These are phyloP conservation scores for Plasmodium cynomolgi DNA, from an alignment of 169 alveolate species.

Conservation along the genomic window DNA sequence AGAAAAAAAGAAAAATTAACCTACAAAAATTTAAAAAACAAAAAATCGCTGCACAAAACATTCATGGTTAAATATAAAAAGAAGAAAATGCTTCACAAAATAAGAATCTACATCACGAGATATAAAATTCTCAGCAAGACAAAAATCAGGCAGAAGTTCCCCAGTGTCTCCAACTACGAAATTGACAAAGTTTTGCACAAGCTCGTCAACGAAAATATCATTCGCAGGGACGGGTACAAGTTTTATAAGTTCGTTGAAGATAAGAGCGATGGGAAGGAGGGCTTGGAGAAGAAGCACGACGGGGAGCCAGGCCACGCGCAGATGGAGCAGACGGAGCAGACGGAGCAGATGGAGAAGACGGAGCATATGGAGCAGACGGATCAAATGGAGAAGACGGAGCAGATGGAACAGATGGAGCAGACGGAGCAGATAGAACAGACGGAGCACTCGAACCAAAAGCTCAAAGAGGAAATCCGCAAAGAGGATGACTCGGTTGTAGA, in stretches of 20 bases:
- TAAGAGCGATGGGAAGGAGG: neutral
- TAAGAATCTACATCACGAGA: conserved; percentile 24
- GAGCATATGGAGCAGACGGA: neutral
- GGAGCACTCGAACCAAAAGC: neutral
- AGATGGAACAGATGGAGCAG: neutral
- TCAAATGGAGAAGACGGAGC: too few species aligned
- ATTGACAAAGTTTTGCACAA: conserved; percentile 35
- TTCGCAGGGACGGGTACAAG: conserved; percentile 4
- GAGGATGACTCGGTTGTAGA: neutral
- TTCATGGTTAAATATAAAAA: conserved; percentile 18
- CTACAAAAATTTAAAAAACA: neutral
- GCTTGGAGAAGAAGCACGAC: neutral
- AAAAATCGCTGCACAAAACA: neutral
- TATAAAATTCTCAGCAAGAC: conserved; percentile 36
- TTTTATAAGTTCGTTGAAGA: conserved; percentile 21
- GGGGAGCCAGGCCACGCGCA: neutral
- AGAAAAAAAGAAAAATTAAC: neutral
- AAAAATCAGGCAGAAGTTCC: conserved; percentile 18
- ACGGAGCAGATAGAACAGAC: neutral
- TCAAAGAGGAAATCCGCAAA: neutral
- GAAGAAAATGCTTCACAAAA: conserved; percentile 1
- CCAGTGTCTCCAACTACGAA: conserved; percentile 32
- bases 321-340: neutral
- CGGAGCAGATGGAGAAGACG: neutral
- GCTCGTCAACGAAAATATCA: conserved; percentile 15